Conservation (phyloP, 1,139 yeast genomes). For the Magnusiomyces magnusii region DNA sequence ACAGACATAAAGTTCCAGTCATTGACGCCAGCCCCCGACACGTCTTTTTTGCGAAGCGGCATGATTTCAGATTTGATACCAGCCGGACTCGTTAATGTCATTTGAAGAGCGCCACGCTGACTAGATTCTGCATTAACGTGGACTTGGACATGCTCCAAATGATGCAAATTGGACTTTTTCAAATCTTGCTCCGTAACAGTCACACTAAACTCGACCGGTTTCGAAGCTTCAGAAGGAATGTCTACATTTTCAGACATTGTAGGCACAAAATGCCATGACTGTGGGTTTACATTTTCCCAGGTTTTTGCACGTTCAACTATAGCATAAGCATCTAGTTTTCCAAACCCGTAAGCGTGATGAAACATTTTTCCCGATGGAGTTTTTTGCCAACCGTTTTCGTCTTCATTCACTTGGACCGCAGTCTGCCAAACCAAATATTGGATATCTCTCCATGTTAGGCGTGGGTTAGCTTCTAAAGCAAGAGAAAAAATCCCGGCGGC, state of each 20-base stretch:
- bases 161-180: conserved; percentile 51
- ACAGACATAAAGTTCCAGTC: conserved; percentile 98
- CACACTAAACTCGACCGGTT: conserved; percentile 38
- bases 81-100: conserved; percentile 62
- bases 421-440: conserved; percentile 75
- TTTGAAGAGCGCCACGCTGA: conserved; percentile 62
- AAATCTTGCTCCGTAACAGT: conserved; percentile 46
- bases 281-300: conserved; percentile 89
- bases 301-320: conserved; percentile 65
- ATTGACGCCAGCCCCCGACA: conserved; percentile 49
- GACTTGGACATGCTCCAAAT: conserved; percentile 81
- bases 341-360: conserved; percentile 88
- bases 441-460: conserved; percentile 91
- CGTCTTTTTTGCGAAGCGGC: conserved; percentile 57
- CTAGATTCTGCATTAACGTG: conserved; percentile 61
- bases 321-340: conserved; percentile 75
- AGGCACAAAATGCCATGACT: conserved; percentile 67
- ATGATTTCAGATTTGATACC: conserved; percentile 74
- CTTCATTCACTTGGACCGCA: conserved; percentile 53
- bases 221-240: conserved; percentile 23
- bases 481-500: conserved; percentile 93
- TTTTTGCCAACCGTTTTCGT: conserved; percentile 62
- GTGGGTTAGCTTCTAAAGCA: conserved; percentile 73
- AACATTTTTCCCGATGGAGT: conserved; percentile 53
- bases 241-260: conserved; percentile 32